phyloP scores from a whole-genome alignment of 768 basidiomycete species.

The Leccinum boreale region DNA sequence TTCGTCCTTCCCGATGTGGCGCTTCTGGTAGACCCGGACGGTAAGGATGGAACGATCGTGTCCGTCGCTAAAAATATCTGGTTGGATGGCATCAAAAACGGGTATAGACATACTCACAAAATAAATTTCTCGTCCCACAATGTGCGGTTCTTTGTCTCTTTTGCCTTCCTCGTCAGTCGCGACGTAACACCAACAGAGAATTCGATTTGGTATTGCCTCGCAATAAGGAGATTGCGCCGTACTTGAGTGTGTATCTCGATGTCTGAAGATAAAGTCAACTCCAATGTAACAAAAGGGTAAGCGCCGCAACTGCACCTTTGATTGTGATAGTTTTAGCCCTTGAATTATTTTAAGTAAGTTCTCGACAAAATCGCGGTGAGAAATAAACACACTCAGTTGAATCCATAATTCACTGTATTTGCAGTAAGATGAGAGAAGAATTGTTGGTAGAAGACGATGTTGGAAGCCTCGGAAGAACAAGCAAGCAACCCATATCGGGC shows the following conservation, averaged over 20 bases:
- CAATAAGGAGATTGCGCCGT: background rate
- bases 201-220: background rate
- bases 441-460: too few species aligned
- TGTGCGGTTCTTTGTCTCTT: background rate
- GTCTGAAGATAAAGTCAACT: background rate
- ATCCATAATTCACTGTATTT: background rate
- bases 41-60: background rate
- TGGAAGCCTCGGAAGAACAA: too few species aligned
- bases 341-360: background rate
- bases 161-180: background rate
- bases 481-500: too few species aligned
- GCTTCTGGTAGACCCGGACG: background rate
- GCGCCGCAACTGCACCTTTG: background rate
- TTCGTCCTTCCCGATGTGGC: background rate
- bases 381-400: background rate
- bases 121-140: background rate
- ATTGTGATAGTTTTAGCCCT: slow-evolving; percentile 1
- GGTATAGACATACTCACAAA: background rate
- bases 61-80: background rate
- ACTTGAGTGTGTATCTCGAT: background rate
- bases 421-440: too few species aligned
- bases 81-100: background rate
- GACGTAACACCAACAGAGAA: background rate
- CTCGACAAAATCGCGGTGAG: background rate
- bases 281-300: background rate